Conservation (phyloP, 2,329 filamentous ascomycete species). For the Aspergillus pseudoglaucus region DNA sequence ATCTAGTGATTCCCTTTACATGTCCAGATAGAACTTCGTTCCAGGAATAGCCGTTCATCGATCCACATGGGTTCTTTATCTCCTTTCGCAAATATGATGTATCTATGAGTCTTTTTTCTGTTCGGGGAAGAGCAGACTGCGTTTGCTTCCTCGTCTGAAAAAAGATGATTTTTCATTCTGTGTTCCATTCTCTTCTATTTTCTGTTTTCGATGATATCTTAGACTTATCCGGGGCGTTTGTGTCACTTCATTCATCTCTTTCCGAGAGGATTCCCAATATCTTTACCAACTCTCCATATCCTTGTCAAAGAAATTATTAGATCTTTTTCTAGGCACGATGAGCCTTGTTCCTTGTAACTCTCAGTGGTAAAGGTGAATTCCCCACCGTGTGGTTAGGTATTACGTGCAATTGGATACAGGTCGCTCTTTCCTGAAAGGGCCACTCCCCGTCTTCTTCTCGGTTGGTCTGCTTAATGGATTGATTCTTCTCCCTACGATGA, state of each 20-base stretch:
- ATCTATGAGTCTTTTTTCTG: constrained; percentile 2
- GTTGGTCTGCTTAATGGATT: too few relatives aligned
- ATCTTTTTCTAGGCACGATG: neutral
- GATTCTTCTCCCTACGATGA: too few relatives aligned
- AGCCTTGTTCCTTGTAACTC: neutral
- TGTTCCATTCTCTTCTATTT: neutral
- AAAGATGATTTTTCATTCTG: neutral
- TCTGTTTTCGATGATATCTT: neutral
- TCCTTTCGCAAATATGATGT: neutral
- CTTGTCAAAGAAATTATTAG: neutral
- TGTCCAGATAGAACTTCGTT: constrained; percentile 21
- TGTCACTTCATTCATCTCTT: neutral
- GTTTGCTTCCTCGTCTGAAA: neutral
- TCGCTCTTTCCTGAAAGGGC: too few relatives aligned
- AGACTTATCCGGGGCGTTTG: neutral
- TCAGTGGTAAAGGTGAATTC: too few relatives aligned
- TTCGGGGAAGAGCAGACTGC: neutral
- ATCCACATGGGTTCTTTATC: neutral
- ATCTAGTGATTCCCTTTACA: constrained; percentile 30
- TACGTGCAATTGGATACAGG: too few relatives aligned
- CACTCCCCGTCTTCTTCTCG: too few relatives aligned
- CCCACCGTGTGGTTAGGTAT: too few relatives aligned
- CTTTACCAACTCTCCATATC: neutral
- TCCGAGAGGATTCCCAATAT: neutral
- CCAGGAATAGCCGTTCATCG: neutral